These are phyloP conservation scores for Halophytophthora batemanensis DNA, from an alignment of 352 stramenopile genomes.

Conservation along the genomic window DNA sequence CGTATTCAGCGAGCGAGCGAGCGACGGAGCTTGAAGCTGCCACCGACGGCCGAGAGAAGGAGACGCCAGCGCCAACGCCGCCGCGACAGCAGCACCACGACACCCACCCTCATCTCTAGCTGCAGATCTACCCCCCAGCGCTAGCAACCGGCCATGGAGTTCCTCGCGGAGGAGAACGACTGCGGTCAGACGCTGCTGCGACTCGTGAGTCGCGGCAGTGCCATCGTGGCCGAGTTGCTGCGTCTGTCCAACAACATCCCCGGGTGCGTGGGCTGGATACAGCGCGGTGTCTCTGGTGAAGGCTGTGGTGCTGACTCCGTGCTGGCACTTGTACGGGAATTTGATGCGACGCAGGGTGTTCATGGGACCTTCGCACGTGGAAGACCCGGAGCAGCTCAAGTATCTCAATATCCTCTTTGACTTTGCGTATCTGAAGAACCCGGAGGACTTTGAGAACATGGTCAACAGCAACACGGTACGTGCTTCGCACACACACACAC, in stretches of 20 bases:
- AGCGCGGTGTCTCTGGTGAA: too few species aligned
- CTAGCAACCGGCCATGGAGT: conserved; percentile 79
- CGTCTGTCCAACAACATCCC: conserved; percentile 91
- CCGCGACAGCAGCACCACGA: too few species aligned
- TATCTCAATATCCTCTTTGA: conserved; percentile 94
- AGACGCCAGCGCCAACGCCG: too few species aligned
- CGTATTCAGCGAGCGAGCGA: too few species aligned
- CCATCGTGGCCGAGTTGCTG: conserved; percentile 92
- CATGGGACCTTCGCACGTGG: conserved; percentile 80
- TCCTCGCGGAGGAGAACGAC: conserved; percentile 91
- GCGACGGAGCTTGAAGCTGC: neutral
- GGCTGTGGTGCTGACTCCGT: conserved; percentile 9
- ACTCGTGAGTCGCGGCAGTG: conserved; percentile 88
- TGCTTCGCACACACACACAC: conserved; percentile 6
- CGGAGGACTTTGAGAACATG: conserved; percentile 93
- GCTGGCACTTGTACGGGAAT: conserved; percentile 8
- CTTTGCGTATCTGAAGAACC: conserved; percentile 94
- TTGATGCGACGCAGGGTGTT: too few species aligned
- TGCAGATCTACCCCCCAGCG: too few species aligned
- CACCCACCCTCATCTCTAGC: too few species aligned
- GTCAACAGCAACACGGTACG: conserved; percentile 88
- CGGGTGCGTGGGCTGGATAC: conserved; percentile 54
- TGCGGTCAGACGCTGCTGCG: conserved; percentile 94
- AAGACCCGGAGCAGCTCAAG: conserved; percentile 88
- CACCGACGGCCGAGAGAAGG: neutral